Evolutionary conservation across 2,329 filamentous ascomycete genomes (phyloP).

Genomic region (Claviceps sorghi): DNA sequence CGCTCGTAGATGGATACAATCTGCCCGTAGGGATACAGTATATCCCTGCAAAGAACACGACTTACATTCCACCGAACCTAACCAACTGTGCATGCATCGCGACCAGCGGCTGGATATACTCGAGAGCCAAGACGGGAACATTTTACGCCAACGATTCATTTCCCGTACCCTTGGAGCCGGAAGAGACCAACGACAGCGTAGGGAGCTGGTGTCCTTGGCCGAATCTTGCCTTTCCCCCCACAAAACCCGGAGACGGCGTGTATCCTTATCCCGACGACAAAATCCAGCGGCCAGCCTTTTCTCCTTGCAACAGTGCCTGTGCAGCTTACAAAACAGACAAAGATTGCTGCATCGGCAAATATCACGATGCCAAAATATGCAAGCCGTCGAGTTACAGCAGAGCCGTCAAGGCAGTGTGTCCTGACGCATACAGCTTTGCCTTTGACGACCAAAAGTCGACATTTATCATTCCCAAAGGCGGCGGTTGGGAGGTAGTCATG

Average conservation of each 20-base stretch:
- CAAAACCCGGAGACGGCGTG: constrained; percentile 57
- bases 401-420: constrained; percentile 59
- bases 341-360: constrained; percentile 64
- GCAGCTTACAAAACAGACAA: constrained; percentile 48
- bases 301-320: constrained; percentile 66
- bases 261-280: constrained; percentile 70
- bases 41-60: constrained; percentile 44
- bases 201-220: constrained; percentile 69
- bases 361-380: constrained; percentile 49
- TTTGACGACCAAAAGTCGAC: constrained; percentile 45
- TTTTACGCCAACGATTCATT: constrained; percentile 50
- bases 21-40: constrained; percentile 52
- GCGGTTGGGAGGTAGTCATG: constrained; percentile 65
- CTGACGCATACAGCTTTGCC: constrained; percentile 72
- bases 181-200: constrained; percentile 41
- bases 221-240: constrained; percentile 52
- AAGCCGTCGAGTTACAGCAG: constrained; percentile 53
- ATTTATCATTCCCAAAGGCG: constrained; percentile 50
- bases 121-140: constrained; percentile 35
- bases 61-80: constrained; percentile 58
- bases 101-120: constrained; percentile 47
- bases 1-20: constrained; percentile 75
- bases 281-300: constrained; percentile 55
- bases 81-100: constrained; percentile 67
- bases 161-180: constrained; percentile 52